Evolutionary conservation across 164 flowering plant species (phyloP), one percentile per base, ranked within the genome.

Genomic region (Kalanchoe fedtschenkoi): DNA sequence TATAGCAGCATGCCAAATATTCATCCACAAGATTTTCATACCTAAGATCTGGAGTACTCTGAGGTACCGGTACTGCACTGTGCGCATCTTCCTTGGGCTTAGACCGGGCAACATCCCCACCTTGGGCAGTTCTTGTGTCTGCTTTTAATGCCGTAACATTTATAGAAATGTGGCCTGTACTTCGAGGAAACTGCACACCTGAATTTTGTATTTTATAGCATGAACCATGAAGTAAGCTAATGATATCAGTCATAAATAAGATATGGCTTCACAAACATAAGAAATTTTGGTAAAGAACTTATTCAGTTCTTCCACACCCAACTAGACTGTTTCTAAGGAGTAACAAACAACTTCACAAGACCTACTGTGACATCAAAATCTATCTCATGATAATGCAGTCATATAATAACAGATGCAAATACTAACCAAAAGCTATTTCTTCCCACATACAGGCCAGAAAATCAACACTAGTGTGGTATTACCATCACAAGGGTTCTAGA

Each of bases 181-280:
- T 74, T 71, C 81, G 86, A 75, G 89, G 84, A 72, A 93, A 93
- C 64, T 93, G 70, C 30, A 93, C 92, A 28, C 91, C 88, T 41
- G 95, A 82, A 78, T 77, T 85, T 97, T 93, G 84, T 47, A 65
- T 26, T 24, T 47, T 26, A 47, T n/a, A n/a, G n/a, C n/a, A n/a
- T n/a, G n/a, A n/a, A 24, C 10, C 1, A 47, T 22, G 6, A 47
- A 1, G 15, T 47, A 22, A 47, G 29, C 16, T 22, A 33, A 30
- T 3, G 37, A 29, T 13, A 14, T 2, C 21, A 4, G 7, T 5
- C 14, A 51, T 0, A 16, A 3, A 5, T 15, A 30, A 56, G 60
- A 56, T 29, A 19, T 56, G n/a, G 56, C 60, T 14, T 56, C 7
- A 26, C 35, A 29, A 56, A 33, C 28, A 16, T 32, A 34, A 16